Base-by-base conservation (phyloP, 768 basidiomycete species). In the Leccinum uliginosum region DNA sequence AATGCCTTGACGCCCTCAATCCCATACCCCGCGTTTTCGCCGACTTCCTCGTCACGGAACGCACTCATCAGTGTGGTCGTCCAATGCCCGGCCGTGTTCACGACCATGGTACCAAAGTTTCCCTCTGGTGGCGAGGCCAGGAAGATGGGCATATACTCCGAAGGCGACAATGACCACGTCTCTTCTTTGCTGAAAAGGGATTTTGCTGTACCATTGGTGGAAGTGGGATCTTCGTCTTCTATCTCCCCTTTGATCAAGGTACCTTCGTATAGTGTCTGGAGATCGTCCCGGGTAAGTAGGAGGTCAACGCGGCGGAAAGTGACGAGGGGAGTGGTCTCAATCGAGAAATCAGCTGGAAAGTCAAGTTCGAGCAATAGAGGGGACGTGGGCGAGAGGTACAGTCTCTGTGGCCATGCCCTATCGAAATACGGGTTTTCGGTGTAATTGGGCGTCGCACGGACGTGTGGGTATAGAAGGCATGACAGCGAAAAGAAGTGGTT, bases 401-500 rank as follows among this genome's bases (percentile, higher is more conserved):
- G 64, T 58, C 84, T 75, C 59, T 87, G 86, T 8, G 83, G 79
- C 83, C 83, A 86, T 0, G 76, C 83, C 45, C 85, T 79, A 66
- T 87, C 86, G 59, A 79, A 87, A 62, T 75, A 76, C 0, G 76
- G 73, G 54, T 79, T 78, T 32, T 73, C 73, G 40, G 74, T 78
- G 60, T 86, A 87, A 59, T 83, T 77, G 1, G 86, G 86, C 3
- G 81, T 84, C 1, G 85, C 86, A 34, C 76, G 76, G 35, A 87
- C 85, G 63, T 87, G 84, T 0, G 86, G 85, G 67, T 81, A 82
- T 3, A 88, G 75, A 43, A 80, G 62, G 63, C 86, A 88, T 0
- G 85, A 87, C 1, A 87, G 65, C 6, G 86, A 87, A 68, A 87
- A 88, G 74, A 88, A 88, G 66, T 88, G 85, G 59, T 83, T 83